Evolutionary conservation across 768 basidiomycete species (phyloP).

Genomic region (Mycena rebaudengoi): DNA sequence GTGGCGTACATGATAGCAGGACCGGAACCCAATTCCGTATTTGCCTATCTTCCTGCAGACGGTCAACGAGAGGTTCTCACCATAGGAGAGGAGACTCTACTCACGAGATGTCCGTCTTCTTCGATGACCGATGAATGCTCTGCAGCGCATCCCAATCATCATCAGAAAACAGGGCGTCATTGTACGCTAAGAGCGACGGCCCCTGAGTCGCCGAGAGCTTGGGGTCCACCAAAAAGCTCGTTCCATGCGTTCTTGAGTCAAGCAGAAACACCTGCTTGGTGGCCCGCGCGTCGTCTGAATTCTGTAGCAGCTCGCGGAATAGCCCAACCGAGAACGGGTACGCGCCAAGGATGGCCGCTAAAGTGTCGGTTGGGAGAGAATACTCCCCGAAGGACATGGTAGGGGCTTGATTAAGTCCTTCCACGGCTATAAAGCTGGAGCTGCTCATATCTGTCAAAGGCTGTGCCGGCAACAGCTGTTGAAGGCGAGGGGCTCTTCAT

Average conservation of each 20-base stretch:
- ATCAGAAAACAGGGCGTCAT: slow-evolving; percentile 50
- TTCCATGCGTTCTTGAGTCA: slow-evolving; percentile 45
- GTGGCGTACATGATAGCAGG: slow-evolving; percentile 55
- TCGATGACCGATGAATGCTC: slow-evolving; percentile 55
- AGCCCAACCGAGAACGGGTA: slow-evolving; percentile 57
- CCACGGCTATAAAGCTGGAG: no score
- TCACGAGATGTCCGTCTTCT: slow-evolving; percentile 53
- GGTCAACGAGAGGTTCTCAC: not conserved
- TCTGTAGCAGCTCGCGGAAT: slow-evolving; percentile 56
- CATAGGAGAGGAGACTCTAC: slow-evolving; percentile 18
- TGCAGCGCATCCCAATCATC: slow-evolving; percentile 55
- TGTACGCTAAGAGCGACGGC: slow-evolving; percentile 56
- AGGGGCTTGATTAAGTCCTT: no score
- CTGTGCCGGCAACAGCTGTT: no score
- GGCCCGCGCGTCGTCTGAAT: slow-evolving; percentile 59
- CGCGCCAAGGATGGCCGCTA: slow-evolving; percentile 45
- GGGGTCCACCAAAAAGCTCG: slow-evolving; percentile 33
- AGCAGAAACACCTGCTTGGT: slow-evolving; percentile 49
- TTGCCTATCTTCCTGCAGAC: slow-evolving; percentile 60
- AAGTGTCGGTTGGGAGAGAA: slow-evolving; percentile 28
- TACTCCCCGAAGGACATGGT: slow-evolving; percentile 27
- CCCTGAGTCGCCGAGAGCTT: slow-evolving; percentile 45
- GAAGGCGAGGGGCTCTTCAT: no score
- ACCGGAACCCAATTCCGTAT: slow-evolving; percentile 60
- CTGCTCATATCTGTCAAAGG: no score